Evolutionary conservation across 2,329 filamentous ascomycete species (phyloP), one percentile per base, ranked within the genome.

Genomic region (Ceratocystis colombiana): DNA sequence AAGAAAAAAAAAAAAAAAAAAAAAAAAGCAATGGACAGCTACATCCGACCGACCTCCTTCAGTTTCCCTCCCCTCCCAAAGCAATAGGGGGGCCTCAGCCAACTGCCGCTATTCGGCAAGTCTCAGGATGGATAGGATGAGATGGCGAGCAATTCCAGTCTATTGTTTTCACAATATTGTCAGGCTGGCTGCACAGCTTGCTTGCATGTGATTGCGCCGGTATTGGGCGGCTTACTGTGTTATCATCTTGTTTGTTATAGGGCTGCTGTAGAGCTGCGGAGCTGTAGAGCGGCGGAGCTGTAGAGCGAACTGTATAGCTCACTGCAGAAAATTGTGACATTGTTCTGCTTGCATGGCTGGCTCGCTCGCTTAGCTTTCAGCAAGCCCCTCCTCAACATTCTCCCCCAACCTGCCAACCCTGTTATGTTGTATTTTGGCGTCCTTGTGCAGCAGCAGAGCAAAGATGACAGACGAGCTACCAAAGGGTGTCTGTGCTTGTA

Each of bases 21-120:
- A 48, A 20, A 2, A 48, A 20, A 48, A 20, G n/a, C 15, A 6
- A 20, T 7, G 45, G 17, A 48, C 17, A 17, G 37, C 37, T 41
- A 41, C 37, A 41, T 41, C 37, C 8, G 37, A 41, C 37, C 8
- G 37, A 41, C 37, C 37, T 12, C 37, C 37, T 41, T 12, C 37
- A 10, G 33, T 37, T 37, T 10, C 7, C 33, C 28, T 5, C 28
- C 28, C 28, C 4, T 7, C 30, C 37, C 37, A 30, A 3, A 10
- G 33, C 33, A 30, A n/a, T 50, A 22, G 46, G 46, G 46, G 46
- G 46, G 46, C 46, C 46, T 50, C 46, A 50, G 22, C 10, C n/a
- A 50, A 50, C 46, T 50, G n/a, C 46, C 46, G 46, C n/a, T 50
- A 50, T 50, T 50, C 46, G 46, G 46, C 46, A 50, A 50, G 46